These are phyloP conservation scores for Agaricus sinodeliciosus DNA, from an alignment of 768 basidiomycete species.

Conservation along the genomic window DNA sequence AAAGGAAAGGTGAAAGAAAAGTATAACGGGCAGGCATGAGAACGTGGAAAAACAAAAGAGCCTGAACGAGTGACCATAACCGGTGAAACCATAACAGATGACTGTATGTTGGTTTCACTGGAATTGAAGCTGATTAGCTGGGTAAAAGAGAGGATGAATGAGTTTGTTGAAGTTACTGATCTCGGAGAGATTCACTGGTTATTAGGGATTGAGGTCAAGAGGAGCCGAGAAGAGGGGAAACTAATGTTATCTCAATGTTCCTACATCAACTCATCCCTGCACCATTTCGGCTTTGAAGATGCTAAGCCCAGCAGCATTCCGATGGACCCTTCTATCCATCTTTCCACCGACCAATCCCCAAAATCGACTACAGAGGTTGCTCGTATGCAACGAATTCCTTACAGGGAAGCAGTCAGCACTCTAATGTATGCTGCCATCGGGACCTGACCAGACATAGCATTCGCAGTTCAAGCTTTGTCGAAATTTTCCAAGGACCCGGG, in stretches of 20 bases:
- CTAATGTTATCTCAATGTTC: too few relatives aligned
- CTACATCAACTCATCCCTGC: too few relatives aligned
- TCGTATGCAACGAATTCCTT: constrained; percentile 19
- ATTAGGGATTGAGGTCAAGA: too few relatives aligned
- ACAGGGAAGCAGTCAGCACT: constrained; percentile 21
- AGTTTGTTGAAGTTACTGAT: not conserved
- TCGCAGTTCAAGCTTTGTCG: constrained; percentile 21
- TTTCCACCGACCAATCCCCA: constrained; percentile 17
- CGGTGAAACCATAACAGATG: too few relatives aligned
- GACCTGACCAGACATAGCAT: constrained; percentile 29
- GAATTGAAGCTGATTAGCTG: too few relatives aligned
- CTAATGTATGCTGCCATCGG: constrained; percentile 27
- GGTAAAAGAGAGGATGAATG: not conserved
- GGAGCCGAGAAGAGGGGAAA: too few relatives aligned
- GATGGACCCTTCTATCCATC: constrained; percentile 17
- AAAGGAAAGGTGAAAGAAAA: too few relatives aligned
- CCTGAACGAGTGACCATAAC: too few relatives aligned
- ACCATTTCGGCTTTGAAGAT: constrained; percentile 17
- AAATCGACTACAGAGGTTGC: constrained; percentile 14
- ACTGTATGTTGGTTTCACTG: too few relatives aligned
- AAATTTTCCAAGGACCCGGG: constrained; percentile 27
- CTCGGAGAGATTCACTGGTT: too few relatives aligned
- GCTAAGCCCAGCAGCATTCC: constrained; percentile 19
- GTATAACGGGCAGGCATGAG: too few relatives aligned
- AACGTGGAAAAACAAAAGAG: too few relatives aligned